Percentiles rank a stretch among this genome's conserved stretches.
These are phyloP conservation scores for Carallia pectinifolia DNA, from an alignment of 345 rosid genomes.

Conservation along the genomic window DNA sequence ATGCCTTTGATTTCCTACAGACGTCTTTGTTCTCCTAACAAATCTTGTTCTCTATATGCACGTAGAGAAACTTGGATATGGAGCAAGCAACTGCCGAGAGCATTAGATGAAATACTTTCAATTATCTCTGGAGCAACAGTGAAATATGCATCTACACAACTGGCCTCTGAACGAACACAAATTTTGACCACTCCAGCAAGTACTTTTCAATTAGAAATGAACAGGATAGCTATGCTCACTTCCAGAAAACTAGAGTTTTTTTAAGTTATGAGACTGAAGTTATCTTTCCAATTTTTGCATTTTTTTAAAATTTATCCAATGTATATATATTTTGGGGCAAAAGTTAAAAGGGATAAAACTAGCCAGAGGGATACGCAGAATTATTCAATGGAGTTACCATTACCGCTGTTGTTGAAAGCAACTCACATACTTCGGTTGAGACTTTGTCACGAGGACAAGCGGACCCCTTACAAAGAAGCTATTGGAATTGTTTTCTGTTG, in stretches of 20 bases:
- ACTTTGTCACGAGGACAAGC: constrained; percentile 54
- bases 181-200: too few species aligned
- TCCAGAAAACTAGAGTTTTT: too few species aligned
- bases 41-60: not conserved
- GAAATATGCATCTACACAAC: too few species aligned
- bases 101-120: too few species aligned
- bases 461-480: constrained; percentile 89
- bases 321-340: not conserved
- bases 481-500: constrained; percentile 41
- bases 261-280: too few species aligned
- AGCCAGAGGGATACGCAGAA: constrained; percentile 5
- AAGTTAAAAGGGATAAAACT: not conserved
- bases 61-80: not conserved
- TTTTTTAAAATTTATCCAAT: not conserved
- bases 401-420: constrained; percentile 45
- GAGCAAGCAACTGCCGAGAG: not conserved
- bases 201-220: too few species aligned
- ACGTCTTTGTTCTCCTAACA: not conserved
- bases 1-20: too few species aligned
- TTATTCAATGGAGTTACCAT: constrained; percentile 29
- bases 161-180: too few species aligned
- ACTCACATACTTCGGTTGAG: constrained; percentile 53
- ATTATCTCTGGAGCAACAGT: too few species aligned
- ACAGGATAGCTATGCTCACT: too few species aligned
- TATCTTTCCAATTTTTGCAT: not conserved